Base-by-base conservation (phyloP, 208 protist species). In the Leishmania martiniquensis region DNA sequence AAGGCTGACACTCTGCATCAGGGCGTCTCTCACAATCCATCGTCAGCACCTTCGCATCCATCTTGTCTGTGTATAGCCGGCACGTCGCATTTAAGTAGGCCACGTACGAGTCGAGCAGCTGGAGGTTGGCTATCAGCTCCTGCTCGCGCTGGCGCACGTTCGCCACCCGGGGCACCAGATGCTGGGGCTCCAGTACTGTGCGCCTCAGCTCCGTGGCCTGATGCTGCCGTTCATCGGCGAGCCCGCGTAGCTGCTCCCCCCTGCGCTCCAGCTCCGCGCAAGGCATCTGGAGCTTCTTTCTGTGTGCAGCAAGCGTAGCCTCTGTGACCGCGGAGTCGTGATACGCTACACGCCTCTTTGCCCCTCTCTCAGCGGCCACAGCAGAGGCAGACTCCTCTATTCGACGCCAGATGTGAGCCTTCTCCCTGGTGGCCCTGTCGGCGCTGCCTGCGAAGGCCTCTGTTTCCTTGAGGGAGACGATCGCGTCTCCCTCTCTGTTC, bases 231-330 rank as follows among this genome's bases (percentile, higher is more conserved):
- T 66, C 45, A 29, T 15, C n/a, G 54, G 44, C 55, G n/a, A 37
- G 66, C 2, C 29, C 45, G 2, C 37, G 39, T 32, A 69, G 75
- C 55, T 39, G 29, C 67, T 67, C 42, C 66, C 59, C 67, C 75
- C 55, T 57, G 1, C 34, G 39, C 67, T 29, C 67, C 52, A 74
- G 54, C 20, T 73, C 75, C 68, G 75, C 60, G 75, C 67, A 67
- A 15, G 67, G 44, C 52, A 37, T 47, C 63, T 73, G 54, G 67
- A 68, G 54, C 44, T 52, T 42, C 44, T 57, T 42, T 12, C 52
- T 55, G 54, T 34, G 45, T 4, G 44, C 32, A 57, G 47, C 32
- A 44, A 70, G 62, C 0, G 25, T 20, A 39, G 73, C 73, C 34
- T 69, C 47, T n/a, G 37, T 39, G 29, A 29, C 29, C 5, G 47